These are phyloP conservation scores for Neurospora sp. DNA, from an alignment of 495 filamentous ascomycete species.

Conservation along the genomic window DNA sequence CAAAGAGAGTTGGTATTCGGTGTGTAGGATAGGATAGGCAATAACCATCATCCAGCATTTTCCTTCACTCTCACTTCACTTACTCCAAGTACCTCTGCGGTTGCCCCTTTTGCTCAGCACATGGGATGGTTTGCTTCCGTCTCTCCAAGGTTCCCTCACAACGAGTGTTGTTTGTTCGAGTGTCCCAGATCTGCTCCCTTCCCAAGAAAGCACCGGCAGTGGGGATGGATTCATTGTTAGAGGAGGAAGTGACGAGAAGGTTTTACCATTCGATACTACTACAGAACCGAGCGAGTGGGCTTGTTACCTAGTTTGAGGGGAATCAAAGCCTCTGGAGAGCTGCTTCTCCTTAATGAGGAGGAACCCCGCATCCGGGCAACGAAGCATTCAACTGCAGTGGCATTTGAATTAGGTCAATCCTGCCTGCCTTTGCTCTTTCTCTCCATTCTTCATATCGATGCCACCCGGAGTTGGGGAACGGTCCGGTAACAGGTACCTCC, in stretches of 20 bases:
- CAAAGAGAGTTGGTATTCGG: background rate
- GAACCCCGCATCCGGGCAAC: background rate
- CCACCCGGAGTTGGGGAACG: background rate
- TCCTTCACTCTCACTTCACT: background rate
- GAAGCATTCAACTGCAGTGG: background rate
- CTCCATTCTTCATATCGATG: background rate
- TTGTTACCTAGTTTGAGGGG: background rate
- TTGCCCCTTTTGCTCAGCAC: background rate
- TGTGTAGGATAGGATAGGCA: too few relatives aligned
- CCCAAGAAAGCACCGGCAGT: background rate
- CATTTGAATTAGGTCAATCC: background rate
- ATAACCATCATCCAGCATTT: background rate
- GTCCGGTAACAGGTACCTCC: background rate
- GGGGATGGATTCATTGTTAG: background rate
- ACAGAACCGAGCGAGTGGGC: background rate
- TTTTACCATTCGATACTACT: background rate
- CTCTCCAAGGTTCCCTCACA: background rate
- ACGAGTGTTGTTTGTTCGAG: background rate
- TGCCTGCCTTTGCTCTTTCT: background rate
- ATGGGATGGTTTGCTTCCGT: background rate
- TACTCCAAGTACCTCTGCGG: background rate
- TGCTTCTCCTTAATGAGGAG: background rate
- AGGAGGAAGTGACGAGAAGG: background rate
- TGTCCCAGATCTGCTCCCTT: background rate
- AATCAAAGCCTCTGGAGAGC: background rate